These are phyloP conservation scores for Globisporangium polare DNA, from an alignment of 352 stramenopile species.

Conservation along the genomic window DNA sequence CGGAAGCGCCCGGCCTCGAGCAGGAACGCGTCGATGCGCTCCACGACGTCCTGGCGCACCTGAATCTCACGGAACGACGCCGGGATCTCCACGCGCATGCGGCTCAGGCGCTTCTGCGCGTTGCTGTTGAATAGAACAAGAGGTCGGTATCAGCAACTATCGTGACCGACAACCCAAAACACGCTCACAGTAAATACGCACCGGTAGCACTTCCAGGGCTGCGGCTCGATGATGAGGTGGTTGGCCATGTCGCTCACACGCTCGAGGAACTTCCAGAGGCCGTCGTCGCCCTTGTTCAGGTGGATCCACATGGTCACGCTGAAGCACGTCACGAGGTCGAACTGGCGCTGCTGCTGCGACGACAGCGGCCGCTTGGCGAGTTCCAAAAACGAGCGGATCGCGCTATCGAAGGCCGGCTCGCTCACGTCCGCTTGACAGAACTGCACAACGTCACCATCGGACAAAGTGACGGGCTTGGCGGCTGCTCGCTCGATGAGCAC, in stretches of 20 bases:
- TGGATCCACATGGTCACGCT: conserved; percentile 90
- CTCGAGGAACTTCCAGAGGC: conserved; percentile 69
- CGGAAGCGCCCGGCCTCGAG: conserved; percentile 53
- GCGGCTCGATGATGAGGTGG: conserved; percentile 75
- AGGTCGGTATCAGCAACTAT: neutral
- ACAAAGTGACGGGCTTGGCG: conserved; percentile 32
- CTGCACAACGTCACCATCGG: conserved; percentile 31
- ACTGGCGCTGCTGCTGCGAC: conserved; percentile 31
- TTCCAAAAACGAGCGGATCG: conserved; percentile 40
- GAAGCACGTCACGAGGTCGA: conserved; percentile 76
- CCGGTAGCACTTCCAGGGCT: conserved; percentile 86
- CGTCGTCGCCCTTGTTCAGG: conserved; percentile 80
- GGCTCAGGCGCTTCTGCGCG: conserved; percentile 58
- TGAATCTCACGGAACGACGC: conserved; percentile 58
- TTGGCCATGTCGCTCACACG: conserved; percentile 52
- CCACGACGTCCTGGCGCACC: conserved; percentile 54
- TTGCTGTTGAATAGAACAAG: conserved; percentile 29
- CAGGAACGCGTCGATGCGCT: conserved; percentile 65
- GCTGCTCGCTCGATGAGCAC: conserved; percentile 55
- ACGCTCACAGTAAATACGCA: conserved; percentile 15
- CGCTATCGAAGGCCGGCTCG: conserved; percentile 35
- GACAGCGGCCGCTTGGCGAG: conserved; percentile 29
- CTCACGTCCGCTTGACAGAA: conserved; percentile 64
- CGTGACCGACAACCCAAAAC: neutral
- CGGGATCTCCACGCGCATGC: conserved; percentile 45